A percentile compares a stretch with the other conserved stretches of the same genome.
Evolutionary conservation across 116 monocot species (phyloP).

Genomic region (Papilionanthe hybrid): DNA sequence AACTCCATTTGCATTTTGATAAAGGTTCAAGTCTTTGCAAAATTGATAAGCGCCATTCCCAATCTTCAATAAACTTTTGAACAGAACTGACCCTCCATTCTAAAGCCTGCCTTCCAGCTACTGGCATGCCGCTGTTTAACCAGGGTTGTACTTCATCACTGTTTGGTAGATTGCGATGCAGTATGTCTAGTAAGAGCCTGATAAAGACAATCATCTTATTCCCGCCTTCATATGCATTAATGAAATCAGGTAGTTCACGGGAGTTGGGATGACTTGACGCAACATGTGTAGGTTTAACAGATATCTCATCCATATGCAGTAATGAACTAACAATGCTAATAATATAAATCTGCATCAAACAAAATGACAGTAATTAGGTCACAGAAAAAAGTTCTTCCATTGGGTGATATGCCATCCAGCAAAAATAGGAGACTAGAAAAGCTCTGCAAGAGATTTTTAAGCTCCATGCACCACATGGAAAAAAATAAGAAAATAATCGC

Average conservation of each 20-base stretch:
- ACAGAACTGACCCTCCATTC: slow-evolving; percentile 79
- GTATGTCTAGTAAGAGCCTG: slow-evolving; percentile 57
- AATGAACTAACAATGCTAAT: slow-evolving; percentile 71
- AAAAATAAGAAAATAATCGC: neutral
- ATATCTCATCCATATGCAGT: slow-evolving; percentile 59
- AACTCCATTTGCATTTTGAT: slow-evolving; percentile 61
- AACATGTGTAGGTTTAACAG: slow-evolving; percentile 24
- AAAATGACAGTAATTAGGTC: neutral
- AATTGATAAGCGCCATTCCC: slow-evolving; percentile 89
- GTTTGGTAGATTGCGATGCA: slow-evolving; percentile 51
- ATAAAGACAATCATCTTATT: slow-evolving; percentile 60
- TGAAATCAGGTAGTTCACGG: slow-evolving; percentile 20
- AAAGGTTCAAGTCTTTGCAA: slow-evolving; percentile 68
- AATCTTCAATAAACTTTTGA: slow-evolving; percentile 65
- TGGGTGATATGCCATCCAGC: neutral
- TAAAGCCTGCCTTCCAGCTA: slow-evolving; percentile 51
- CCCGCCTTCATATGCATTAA: slow-evolving; percentile 36
- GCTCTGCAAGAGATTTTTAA: neutral
- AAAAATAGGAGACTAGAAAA: neutral
- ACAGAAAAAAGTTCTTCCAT: slow-evolving; percentile 3
- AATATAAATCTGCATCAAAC: slow-evolving; percentile 59
- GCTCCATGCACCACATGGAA: neutral
- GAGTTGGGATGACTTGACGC: slow-evolving; percentile 20
- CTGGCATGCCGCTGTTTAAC: slow-evolving; percentile 24
- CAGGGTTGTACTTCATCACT: slow-evolving; percentile 20